Evolutionary conservation across 768 basidiomycete species (phyloP), one percentile per base, ranked within the genome.

Genomic region (Russula ochroleuca): DNA sequence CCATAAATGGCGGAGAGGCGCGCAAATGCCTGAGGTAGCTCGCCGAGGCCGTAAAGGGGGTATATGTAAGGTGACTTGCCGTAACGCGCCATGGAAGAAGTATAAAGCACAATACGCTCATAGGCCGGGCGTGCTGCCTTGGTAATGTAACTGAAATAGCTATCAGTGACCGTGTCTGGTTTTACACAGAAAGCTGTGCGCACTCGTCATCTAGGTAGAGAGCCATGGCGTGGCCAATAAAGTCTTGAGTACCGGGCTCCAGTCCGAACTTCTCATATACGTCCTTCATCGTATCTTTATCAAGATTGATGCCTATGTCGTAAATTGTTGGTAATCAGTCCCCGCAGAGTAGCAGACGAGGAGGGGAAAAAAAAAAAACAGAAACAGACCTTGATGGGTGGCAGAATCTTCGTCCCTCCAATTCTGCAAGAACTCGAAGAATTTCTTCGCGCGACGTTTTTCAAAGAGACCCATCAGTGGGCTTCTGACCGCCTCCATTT

Each of bases 41-140:
- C 97, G 69, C 97, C 97, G 63, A 99, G 90, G 67, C 97, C 97
- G 75, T 98, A 99, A 43, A 98, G 83, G 17, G 97, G 97, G 79
- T 99, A 99, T 73, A 99, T 97, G 81, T 99, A 99, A 0, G 97
- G 97, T 14, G 97, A 98, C 77, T 99, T 98, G 70, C 96, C 97
- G 76, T 96, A 99, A 56, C 96, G 90, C 19, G 96, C 94, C 94
- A 99, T 98, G 21, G 97, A 98, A 13, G 91, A 88, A 33, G 95
- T 98, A 80, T 99, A 99, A 61, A 98, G 85, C 68, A 98, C 82
- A 74, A 98, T 98, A 66, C 97, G 92, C 70, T 97, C 87, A 73
- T 96, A 95, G 7, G 96, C 79, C 45, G 86, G 84, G 51, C 95
- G 88, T 13, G 96, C 97, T 57, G 92, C 83, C 75, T 96, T 91